A percentile compares a stretch with the other conserved stretches of the same genome.
phyloP scores from a whole-genome alignment of 2,329 filamentous ascomycete species.

The Metarhizium robertsii region DNA sequence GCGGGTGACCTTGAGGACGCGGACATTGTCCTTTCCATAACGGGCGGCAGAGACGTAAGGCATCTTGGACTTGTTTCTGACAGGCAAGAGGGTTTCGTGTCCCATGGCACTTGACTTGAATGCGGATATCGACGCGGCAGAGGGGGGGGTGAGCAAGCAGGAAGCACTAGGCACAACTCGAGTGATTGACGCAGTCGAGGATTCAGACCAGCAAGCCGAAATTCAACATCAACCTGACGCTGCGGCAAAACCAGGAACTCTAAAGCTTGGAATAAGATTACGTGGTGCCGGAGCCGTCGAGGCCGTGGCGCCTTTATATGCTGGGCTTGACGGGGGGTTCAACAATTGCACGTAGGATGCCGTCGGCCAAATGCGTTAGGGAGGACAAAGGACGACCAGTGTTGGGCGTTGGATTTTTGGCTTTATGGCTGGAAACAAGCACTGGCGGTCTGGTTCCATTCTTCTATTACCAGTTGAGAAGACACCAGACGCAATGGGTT shows the following conservation, averaged over 20 bases:
- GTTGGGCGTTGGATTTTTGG: no score
- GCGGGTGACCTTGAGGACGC: conserved; percentile 87
- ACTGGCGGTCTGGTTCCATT: no score
- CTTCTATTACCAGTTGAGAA: no score
- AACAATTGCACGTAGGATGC: neutral
- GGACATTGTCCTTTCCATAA: conserved; percentile 97
- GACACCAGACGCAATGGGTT: no score
- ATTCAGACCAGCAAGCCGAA: neutral
- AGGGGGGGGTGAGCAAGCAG: neutral
- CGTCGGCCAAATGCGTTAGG: neutral
- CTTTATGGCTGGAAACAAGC: no score
- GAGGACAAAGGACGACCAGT: neutral
- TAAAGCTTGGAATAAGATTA: neutral
- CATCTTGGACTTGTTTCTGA: conserved; percentile 29
- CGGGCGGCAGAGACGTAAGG: conserved; percentile 53
- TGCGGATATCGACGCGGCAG: neutral
- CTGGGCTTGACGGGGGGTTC: neutral
- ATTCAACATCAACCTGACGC: neutral
- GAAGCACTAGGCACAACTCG: neutral
- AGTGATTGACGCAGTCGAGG: neutral
- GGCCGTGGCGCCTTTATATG: neutral
- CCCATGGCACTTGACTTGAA: neutral
- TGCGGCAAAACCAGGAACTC: neutral
- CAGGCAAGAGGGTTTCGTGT: neutral
- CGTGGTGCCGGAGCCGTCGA: neutral